phyloP scores from a whole-genome alignment of 192 early-diverging fungal genomes.

The Entomortierella chlamydospora region DNA sequence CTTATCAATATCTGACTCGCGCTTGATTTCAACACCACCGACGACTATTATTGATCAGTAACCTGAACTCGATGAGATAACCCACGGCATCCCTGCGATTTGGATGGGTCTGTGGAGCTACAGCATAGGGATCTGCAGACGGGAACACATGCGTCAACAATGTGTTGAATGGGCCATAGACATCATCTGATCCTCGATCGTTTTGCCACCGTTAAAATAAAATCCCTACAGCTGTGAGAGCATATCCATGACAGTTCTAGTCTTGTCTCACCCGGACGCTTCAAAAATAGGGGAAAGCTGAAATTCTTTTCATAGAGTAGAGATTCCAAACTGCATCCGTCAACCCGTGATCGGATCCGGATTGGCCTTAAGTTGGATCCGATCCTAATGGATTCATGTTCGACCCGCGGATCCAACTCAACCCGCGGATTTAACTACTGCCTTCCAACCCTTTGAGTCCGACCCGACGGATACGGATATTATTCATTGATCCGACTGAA shows the following conservation, averaged over 20 bases:
- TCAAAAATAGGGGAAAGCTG: constrained; percentile 5
- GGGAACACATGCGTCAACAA: constrained; percentile 7
- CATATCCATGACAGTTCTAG: constrained; percentile 17
- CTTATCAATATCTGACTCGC: background rate
- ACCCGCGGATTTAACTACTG: too few relatives aligned
- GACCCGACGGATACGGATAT: too few relatives aligned
- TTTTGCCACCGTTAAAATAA: constrained; percentile 17
- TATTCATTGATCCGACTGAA: too few relatives aligned
- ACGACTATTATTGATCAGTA: background rate
- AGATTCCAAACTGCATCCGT: too few relatives aligned
- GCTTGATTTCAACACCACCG: background rate
- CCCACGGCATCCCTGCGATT: background rate
- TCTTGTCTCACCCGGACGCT: constrained; percentile 25
- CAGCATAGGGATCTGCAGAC: constrained; percentile 1
- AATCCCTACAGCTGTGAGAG: constrained; percentile 25
- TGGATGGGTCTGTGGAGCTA: constrained; percentile 3
- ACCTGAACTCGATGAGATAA: background rate
- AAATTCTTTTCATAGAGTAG: too few relatives aligned
- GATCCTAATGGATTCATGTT: too few relatives aligned
- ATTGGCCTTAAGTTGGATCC: too few relatives aligned
- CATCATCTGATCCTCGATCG: constrained; percentile 18
- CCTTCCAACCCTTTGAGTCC: too few relatives aligned
- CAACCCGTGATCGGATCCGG: too few relatives aligned
- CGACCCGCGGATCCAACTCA: too few relatives aligned
- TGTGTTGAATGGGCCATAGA: background rate